Conservation (phyloP, 768 basidiomycete genomes). For the Naganishia kalamii region DNA sequence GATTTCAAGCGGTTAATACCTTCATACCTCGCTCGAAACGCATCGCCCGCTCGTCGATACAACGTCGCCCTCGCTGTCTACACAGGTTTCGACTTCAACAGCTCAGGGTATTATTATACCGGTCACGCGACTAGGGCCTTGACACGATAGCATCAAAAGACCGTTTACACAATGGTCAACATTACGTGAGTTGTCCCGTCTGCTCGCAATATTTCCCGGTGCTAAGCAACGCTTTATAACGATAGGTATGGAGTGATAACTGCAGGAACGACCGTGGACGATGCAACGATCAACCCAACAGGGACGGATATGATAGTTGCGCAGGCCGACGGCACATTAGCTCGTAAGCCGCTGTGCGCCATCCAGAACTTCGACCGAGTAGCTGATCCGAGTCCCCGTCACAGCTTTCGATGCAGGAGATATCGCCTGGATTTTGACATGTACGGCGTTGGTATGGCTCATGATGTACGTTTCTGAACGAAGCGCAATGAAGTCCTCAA, state of each 20-base stretch:
- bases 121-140: neutral
- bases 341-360: slow-evolving; percentile 5
- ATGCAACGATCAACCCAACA: slow-evolving; percentile 18
- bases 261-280: neutral
- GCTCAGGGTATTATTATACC: too few relatives aligned
- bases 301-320: slow-evolving; percentile 27
- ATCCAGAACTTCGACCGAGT: neutral
- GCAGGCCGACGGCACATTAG: slow-evolving; percentile 19
- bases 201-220: neutral
- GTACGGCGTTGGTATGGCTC: slow-evolving; percentile 74
- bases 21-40: too few relatives aligned
- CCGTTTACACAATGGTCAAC: slow-evolving; percentile 29
- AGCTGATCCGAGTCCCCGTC: neutral
- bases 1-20: too few relatives aligned
- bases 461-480: slow-evolving; percentile 77
- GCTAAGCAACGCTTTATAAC: too few relatives aligned
- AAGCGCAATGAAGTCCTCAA: neutral
- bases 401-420: slow-evolving; percentile 55
- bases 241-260: slow-evolving; percentile 21
- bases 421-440: slow-evolving; percentile 63
- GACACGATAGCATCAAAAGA: neutral
- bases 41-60: too few relatives aligned
- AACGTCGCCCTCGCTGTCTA: neutral
- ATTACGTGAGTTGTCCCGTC: slow-evolving; percentile 18
- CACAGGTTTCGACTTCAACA: neutral